Evolutionary conservation across 768 basidiomycete genomes (phyloP).

Genomic region (Suillus bovinus): DNA sequence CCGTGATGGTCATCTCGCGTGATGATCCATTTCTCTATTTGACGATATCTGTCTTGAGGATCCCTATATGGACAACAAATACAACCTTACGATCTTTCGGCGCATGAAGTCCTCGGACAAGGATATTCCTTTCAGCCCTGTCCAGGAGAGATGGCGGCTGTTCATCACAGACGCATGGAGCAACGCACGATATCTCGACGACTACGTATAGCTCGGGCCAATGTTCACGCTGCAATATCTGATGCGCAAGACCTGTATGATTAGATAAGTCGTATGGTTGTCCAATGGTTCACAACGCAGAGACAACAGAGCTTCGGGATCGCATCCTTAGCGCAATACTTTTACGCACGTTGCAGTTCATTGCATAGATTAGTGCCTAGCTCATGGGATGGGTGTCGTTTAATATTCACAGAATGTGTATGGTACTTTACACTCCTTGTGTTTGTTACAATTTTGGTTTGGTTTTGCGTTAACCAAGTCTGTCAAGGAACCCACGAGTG

Average conservation of each 20-base stretch:
- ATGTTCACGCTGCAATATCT: background rate
- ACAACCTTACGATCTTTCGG: background rate
- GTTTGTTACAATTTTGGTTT: no score
- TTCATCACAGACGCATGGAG: background rate
- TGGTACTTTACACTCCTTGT: no score
- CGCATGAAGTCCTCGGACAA: background rate
- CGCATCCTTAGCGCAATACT: no score
- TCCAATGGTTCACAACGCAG: no score
- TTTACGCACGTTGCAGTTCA: no score
- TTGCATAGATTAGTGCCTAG: no score
- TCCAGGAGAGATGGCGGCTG: background rate
- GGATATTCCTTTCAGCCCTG: background rate
- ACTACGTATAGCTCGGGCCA: background rate
- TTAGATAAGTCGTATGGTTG: background rate
- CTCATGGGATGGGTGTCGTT: conserved; percentile 7
- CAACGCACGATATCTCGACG: no score
- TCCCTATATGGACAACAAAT: background rate
- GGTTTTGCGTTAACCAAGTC: no score
- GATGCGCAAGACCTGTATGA: background rate
- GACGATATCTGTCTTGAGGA: background rate
- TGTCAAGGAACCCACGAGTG: no score
- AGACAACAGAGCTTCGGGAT: no score
- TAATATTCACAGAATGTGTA: conserved; percentile 5
- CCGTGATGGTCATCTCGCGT: background rate
- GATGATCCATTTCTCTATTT: background rate